These are phyloP conservation scores for Sugiyamaella qingdaonensis DNA, from an alignment of 805 yeast species.

Conservation along the genomic window DNA sequence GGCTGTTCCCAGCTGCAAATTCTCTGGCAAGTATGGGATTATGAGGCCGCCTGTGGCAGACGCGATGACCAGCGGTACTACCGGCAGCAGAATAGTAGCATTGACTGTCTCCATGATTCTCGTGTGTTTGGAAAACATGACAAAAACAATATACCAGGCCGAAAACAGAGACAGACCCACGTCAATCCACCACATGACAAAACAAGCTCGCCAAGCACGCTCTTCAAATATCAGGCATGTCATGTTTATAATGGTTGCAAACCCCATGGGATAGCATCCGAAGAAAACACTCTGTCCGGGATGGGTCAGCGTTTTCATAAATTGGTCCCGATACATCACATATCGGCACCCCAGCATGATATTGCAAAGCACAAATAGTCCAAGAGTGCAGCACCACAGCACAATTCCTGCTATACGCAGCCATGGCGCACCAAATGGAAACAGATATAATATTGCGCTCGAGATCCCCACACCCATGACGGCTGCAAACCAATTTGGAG, in stretches of 20 bases:
- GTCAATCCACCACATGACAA: constrained; percentile 72
- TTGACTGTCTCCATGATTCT: constrained; percentile 40
- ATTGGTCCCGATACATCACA: constrained; percentile 33
- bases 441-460: constrained; percentile 53
- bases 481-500: constrained; percentile 52
- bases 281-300: constrained; percentile 54
- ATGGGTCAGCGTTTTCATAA: constrained; percentile 35
- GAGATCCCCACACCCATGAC: constrained; percentile 88
- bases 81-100: constrained; percentile 62
- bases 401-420: constrained; percentile 52
- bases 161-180: constrained; percentile 50
- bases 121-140: constrained; percentile 41
- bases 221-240: constrained; percentile 43
- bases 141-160: constrained; percentile 58
- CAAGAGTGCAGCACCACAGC: constrained; percentile 56
- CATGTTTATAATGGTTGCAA: constrained; percentile 58
- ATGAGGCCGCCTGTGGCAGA: constrained; percentile 66
- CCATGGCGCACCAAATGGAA: constrained; percentile 65
- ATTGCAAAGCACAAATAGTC: constrained; percentile 40
- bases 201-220: constrained; percentile 46
- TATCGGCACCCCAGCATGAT: constrained; percentile 43
- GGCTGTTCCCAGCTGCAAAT: constrained; percentile 50
- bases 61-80: constrained; percentile 76
- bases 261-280: constrained; percentile 82
- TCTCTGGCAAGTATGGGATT: constrained; percentile 40